Conservation (phyloP, 352 stramenopile genomes). For the Pythium vanterpoolii region DNA sequence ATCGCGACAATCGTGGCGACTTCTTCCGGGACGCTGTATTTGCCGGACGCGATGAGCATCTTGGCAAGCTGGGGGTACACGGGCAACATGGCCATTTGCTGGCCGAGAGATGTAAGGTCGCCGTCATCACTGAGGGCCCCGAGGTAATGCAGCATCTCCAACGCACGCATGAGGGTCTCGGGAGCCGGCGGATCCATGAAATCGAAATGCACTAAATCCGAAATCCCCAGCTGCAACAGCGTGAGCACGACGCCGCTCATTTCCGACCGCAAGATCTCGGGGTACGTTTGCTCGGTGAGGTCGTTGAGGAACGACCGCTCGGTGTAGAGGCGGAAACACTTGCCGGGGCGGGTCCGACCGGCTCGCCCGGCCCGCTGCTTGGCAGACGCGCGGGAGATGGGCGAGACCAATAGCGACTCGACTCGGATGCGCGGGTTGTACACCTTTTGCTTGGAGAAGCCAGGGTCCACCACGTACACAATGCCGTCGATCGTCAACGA, state of each 20-base stretch:
- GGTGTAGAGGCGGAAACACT: conserved; percentile 98
- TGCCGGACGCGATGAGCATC: conserved; percentile 94
- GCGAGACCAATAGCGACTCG: conserved; percentile 97
- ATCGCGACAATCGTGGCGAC: conserved; percentile 97
- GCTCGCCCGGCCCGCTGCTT: conserved; percentile 93
- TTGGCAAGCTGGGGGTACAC: conserved; percentile 98
- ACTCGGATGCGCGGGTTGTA: conserved; percentile 99
- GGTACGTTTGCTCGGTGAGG: conserved; percentile 98
- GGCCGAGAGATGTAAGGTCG: conserved; percentile 90
- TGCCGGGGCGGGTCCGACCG: conserved; percentile 89
- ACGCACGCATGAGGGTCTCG: conserved; percentile 97
- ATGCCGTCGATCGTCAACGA: conserved; percentile 99
- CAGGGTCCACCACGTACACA: conserved; percentile 99
- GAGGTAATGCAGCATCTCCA: conserved; percentile 98
- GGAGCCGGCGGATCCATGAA: conserved; percentile 99
- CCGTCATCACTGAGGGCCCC: conserved; percentile 97
- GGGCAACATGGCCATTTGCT: conserved; percentile 95
- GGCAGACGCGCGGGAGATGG: conserved; percentile 95
- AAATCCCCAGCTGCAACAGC: conserved; percentile 97
- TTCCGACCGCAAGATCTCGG: conserved; percentile 97
- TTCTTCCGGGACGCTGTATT: conserved; percentile 96
- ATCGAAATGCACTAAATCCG: conserved; percentile 99
- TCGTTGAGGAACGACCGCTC: conserved; percentile 97
- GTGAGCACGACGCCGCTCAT: conserved; percentile 97
- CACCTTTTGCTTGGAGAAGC: conserved; percentile 99